Percentiles rank a stretch among this genome's conserved stretches.
phyloP scores from a whole-genome alignment of 1,139 yeast genomes.

The Yarrowia galli region DNA sequence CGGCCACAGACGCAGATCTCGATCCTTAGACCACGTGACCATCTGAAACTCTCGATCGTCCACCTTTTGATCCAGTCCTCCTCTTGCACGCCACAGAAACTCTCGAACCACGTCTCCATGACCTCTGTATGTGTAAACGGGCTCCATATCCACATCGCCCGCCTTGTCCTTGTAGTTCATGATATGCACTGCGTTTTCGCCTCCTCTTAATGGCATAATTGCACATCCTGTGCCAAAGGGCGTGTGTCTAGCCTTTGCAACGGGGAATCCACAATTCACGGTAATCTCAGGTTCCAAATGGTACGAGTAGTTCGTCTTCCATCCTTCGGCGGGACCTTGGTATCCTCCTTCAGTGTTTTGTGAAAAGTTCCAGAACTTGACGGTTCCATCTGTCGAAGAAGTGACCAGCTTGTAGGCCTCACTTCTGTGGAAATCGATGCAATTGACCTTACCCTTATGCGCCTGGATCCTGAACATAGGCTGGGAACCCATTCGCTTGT shows the following conservation, averaged over 20 bases:
- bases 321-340: slow-evolving; percentile 42
- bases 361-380: slow-evolving; percentile 82
- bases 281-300: slow-evolving; percentile 52
- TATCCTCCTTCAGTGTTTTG: slow-evolving; percentile 47
- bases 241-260: slow-evolving; percentile 82
- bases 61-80: slow-evolving; percentile 54
- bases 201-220: slow-evolving; percentile 90
- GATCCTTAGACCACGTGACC: slow-evolving; percentile 93
- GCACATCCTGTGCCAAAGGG: slow-evolving; percentile 95
- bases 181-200: slow-evolving; percentile 74
- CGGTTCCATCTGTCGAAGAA: slow-evolving; percentile 83
- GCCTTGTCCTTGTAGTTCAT: slow-evolving; percentile 56
- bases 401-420: slow-evolving; percentile 69
- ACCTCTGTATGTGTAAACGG: slow-evolving; percentile 73
- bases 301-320: slow-evolving; percentile 54
- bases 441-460: slow-evolving; percentile 84
- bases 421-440: slow-evolving; percentile 78
- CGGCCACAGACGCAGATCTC: slow-evolving; percentile 85
- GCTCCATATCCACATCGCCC: slow-evolving; percentile 52
- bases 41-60: slow-evolving; percentile 85
- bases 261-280: slow-evolving; percentile 78
- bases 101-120: slow-evolving; percentile 87
- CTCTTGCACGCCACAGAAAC: slow-evolving; percentile 81
- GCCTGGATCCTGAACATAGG: slow-evolving; percentile 76
- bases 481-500: slow-evolving; percentile 76